phyloP scores from a whole-genome alignment of 768 basidiomycete genomes.

The Suillus ampliporus region DNA sequence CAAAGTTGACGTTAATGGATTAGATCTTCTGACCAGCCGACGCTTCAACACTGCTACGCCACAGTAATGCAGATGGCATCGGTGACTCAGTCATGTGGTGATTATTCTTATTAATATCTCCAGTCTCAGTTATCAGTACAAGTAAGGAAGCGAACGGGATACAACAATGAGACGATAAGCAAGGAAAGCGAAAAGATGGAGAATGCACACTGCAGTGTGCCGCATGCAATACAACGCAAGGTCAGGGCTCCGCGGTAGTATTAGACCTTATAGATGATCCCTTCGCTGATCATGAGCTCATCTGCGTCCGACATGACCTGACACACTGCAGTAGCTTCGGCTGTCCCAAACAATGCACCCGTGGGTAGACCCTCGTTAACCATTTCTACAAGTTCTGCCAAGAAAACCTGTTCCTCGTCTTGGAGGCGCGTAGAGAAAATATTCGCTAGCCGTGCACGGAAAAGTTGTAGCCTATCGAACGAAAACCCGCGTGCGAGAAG shows the following conservation, averaged over 20 bases:
- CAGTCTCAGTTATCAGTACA: constrained; percentile 7
- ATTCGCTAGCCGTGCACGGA: constrained; percentile 77
- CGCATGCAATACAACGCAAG: neutral
- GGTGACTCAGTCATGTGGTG: neutral
- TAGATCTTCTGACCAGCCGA: neutral
- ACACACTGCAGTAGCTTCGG: constrained; percentile 78
- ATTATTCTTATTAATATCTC: neutral
- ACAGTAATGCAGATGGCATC: neutral
- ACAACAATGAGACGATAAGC: constrained; percentile 13
- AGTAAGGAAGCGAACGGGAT: constrained; percentile 6
- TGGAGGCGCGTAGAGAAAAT: constrained; percentile 71
- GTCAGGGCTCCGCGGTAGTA: constrained; percentile 3
- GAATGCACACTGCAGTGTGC: neutral
- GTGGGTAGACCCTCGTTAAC: constrained; percentile 80
- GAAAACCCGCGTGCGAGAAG: neutral
- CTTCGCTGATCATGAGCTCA: constrained; percentile 89
- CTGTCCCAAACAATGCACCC: constrained; percentile 74
- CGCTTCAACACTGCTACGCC: neutral
- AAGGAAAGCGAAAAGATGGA: constrained; percentile 8
- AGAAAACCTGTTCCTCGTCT: constrained; percentile 78
- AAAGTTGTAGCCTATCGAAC: constrained; percentile 68
- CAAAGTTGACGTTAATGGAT: too few species aligned
- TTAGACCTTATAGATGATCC: constrained; percentile 85
- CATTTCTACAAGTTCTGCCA: constrained; percentile 69
- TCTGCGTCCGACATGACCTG: constrained; percentile 71